Evolutionary conservation across 306 rosid genomes (phyloP).

Genomic region (Cercis canadensis): DNA sequence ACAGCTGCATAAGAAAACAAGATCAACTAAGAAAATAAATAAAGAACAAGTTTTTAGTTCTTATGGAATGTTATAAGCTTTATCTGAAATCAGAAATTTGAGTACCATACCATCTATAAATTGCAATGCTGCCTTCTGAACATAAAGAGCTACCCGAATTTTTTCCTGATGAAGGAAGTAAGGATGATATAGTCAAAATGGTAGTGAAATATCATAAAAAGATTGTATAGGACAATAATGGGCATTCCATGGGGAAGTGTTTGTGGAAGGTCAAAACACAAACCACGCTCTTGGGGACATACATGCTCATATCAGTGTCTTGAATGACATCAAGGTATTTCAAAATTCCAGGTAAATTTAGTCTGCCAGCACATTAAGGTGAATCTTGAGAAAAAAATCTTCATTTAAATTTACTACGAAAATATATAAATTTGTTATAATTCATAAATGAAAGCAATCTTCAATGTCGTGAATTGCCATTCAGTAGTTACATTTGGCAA

Average conservation of each 20-base stretch:
- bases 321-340: too few species aligned
- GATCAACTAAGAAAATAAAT: conserved; percentile 27
- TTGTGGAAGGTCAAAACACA: too few species aligned
- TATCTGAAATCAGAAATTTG: conserved; percentile 17
- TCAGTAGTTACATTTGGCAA: background rate
- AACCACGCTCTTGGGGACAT: too few species aligned
- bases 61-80: conserved; percentile 15
- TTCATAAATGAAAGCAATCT: background rate
- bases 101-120: conserved; percentile 80
- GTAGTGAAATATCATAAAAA: background rate
- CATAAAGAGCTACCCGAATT: conserved; percentile 83
- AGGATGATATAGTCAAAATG: conserved; percentile 31
- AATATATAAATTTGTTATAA: background rate
- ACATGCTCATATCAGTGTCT: too few species aligned
- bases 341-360: too few species aligned
- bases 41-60: conserved; percentile 36
- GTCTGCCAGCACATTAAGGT: background rate
- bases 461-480: background rate
- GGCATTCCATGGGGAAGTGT: background rate
- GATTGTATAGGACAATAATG: background rate
- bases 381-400: conserved; percentile 1
- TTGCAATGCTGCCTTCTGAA: conserved; percentile 89
- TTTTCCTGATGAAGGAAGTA: conserved; percentile 67
- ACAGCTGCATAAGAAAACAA: conserved; percentile 66
- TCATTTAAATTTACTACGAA: conserved; percentile 12